Conservation (phyloP, 2,329 filamentous ascomycete genomes). For the Daldinia sp. region DNA sequence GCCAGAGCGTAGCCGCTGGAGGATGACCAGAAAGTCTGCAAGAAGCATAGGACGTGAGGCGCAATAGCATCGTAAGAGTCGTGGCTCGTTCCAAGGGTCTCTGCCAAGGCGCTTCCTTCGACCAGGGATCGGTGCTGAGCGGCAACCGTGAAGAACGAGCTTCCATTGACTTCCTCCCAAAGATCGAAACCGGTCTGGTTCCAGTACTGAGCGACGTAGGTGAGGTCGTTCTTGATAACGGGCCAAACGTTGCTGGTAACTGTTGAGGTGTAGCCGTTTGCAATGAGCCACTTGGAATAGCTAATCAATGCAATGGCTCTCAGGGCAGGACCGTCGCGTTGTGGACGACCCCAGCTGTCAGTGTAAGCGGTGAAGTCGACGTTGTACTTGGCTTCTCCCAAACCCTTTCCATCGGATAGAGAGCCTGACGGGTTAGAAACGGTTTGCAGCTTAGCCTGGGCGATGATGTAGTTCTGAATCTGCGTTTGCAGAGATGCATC, state of each 20-base stretch:
- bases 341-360: constrained; percentile 78
- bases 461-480: constrained; percentile 73
- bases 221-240: constrained; percentile 77
- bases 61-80: constrained; percentile 69
- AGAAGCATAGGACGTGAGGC: constrained; percentile 75
- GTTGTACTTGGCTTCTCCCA: constrained; percentile 79
- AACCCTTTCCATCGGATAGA: constrained; percentile 58
- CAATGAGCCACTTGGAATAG: constrained; percentile 76
- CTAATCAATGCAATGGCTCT: constrained; percentile 76
- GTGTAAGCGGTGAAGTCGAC: constrained; percentile 71
- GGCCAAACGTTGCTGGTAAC: constrained; percentile 72
- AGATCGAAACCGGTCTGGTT: constrained; percentile 74
- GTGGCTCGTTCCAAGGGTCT: constrained; percentile 67
- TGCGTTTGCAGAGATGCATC: constrained; percentile 64
- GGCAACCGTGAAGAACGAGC: constrained; percentile 80
- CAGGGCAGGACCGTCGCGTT: constrained; percentile 80
- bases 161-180: constrained; percentile 82
- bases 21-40: constrained; percentile 76
- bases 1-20: constrained; percentile 69
- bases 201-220: constrained; percentile 78
- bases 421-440: constrained; percentile 74
- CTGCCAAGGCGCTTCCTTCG: constrained; percentile 72
- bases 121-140: constrained; percentile 73
- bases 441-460: constrained; percentile 72
- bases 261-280: constrained; percentile 68